These are phyloP conservation scores for Botrytis galanthina DNA, from an alignment of 2,329 filamentous ascomycete genomes.

Conservation along the genomic window DNA sequence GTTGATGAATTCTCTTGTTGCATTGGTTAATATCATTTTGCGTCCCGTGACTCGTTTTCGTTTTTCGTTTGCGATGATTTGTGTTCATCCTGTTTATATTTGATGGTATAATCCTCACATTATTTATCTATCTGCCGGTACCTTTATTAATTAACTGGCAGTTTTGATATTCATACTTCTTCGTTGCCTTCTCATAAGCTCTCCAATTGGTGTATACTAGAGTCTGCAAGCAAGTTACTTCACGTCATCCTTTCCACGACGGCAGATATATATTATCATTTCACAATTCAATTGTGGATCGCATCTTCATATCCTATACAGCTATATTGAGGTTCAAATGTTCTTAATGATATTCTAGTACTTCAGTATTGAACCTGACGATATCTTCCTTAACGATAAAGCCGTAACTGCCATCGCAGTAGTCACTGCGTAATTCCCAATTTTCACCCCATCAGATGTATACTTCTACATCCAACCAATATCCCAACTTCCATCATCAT, in stretches of 20 bases:
- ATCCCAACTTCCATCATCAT: neutral
- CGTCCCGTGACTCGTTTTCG: neutral
- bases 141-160: neutral
- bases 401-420: neutral
- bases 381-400: neutral
- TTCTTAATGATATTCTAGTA: neutral
- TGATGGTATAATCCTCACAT: neutral
- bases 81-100: neutral
- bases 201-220: neutral
- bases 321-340: neutral
- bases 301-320: neutral
- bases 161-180: neutral
- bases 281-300: neutral
- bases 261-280: neutral
- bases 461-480: neutral
- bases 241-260: neutral
- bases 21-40: neutral
- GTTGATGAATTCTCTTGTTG: neutral
- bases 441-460: neutral
- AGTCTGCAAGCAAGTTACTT: neutral
- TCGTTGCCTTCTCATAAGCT: neutral
- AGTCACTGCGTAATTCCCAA: neutral
- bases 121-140: neutral
- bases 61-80: neutral
- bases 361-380: neutral